A percentile compares a stretch with the other conserved stretches of the same genome.
Evolutionary conservation across 1,284 basidiomycete species (phyloP).

Genomic region (Ceratobasidium sp.): DNA sequence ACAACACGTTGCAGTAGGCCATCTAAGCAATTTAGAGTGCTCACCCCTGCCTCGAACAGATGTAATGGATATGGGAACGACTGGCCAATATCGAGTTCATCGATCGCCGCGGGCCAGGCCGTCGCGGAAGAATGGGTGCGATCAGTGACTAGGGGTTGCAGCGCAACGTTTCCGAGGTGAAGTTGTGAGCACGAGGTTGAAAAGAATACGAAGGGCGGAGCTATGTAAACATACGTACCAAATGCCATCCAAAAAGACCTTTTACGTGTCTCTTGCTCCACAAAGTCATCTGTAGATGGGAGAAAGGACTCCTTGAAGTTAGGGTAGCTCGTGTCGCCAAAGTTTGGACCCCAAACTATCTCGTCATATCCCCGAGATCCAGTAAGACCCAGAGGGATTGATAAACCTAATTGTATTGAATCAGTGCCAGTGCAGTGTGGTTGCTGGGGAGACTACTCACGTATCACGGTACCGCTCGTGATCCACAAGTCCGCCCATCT

Average conservation of each 20-base stretch:
- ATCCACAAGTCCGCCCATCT: slow-evolving; percentile 41
- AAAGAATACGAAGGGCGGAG: background rate
- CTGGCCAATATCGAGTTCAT: slow-evolving; percentile 40
- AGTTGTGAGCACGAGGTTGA: background rate
- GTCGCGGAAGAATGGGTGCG: slow-evolving; percentile 37
- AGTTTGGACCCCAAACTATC: slow-evolving; percentile 42
- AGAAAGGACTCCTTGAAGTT: slow-evolving; percentile 37
- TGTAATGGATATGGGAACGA: slow-evolving; percentile 36
- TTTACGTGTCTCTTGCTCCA: slow-evolving; percentile 33
- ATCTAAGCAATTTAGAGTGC: background rate
- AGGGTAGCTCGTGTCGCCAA: slow-evolving; percentile 28
- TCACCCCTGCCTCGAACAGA: slow-evolving; percentile 34
- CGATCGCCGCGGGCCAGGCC: slow-evolving; percentile 35
- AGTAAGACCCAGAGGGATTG: slow-evolving; percentile 34
- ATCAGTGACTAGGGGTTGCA: slow-evolving; percentile 24
- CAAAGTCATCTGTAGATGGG: slow-evolving; percentile 27
- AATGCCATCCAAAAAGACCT: slow-evolving; percentile 43
- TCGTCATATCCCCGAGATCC: slow-evolving; percentile 39
- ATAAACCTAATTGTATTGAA: slow-evolving; percentile 8
- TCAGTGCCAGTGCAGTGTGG: background rate
- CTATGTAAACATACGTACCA: slow-evolving; percentile 11
- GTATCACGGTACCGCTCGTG: slow-evolving; percentile 31
- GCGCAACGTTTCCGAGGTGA: too few relatives aligned
- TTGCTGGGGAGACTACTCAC: background rate
- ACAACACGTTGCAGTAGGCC: background rate